Evolutionary conservation across 2,329 filamentous ascomycete genomes (phyloP).

Genomic region (Leptographium flavum): DNA sequence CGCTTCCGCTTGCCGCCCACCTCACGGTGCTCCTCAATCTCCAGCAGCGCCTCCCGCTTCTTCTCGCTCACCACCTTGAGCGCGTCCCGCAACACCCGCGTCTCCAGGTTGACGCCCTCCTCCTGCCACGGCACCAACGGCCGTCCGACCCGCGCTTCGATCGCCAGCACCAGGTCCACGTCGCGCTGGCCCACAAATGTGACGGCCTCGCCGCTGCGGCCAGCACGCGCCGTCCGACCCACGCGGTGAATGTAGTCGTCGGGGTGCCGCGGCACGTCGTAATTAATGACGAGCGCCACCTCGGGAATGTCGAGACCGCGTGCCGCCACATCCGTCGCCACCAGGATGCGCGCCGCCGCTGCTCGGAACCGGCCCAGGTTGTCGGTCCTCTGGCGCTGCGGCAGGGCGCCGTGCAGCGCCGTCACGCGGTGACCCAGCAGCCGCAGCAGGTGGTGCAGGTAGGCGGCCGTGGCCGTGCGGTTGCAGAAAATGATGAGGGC

Average conservation of each 20-base stretch:
- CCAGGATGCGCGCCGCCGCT: slow-evolving; percentile 71
- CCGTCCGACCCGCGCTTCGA: slow-evolving; percentile 68
- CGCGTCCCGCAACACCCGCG: slow-evolving; percentile 67
- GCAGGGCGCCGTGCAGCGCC: slow-evolving; percentile 74
- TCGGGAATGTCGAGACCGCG: slow-evolving; percentile 91
- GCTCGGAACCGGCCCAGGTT: slow-evolving; percentile 90
- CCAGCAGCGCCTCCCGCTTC: slow-evolving; percentile 80
- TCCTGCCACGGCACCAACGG: slow-evolving; percentile 76
- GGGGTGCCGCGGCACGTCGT: slow-evolving; percentile 87
- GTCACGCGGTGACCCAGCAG: slow-evolving; percentile 82
- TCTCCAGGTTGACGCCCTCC: slow-evolving; percentile 89
- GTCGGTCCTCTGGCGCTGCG: slow-evolving; percentile 69
- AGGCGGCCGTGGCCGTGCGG: slow-evolving; percentile 73
- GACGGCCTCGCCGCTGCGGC: slow-evolving; percentile 65
- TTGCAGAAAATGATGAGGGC: slow-evolving; percentile 96
- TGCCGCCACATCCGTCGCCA: slow-evolving; percentile 90
- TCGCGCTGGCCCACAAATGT: slow-evolving; percentile 89
- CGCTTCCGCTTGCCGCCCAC: slow-evolving; percentile 72
- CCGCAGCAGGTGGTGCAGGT: slow-evolving; percentile 77
- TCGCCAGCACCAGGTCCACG: slow-evolving; percentile 77
- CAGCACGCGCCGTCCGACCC: slow-evolving; percentile 86
- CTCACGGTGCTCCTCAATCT: slow-evolving; percentile 85
- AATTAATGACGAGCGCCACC: slow-evolving; percentile 83
- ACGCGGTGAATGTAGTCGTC: slow-evolving; percentile 97
- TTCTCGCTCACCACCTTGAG: slow-evolving; percentile 89